phyloP scores from a whole-genome alignment of 208 protist genomes.

The Acanthamoeba divionensis region DNA sequence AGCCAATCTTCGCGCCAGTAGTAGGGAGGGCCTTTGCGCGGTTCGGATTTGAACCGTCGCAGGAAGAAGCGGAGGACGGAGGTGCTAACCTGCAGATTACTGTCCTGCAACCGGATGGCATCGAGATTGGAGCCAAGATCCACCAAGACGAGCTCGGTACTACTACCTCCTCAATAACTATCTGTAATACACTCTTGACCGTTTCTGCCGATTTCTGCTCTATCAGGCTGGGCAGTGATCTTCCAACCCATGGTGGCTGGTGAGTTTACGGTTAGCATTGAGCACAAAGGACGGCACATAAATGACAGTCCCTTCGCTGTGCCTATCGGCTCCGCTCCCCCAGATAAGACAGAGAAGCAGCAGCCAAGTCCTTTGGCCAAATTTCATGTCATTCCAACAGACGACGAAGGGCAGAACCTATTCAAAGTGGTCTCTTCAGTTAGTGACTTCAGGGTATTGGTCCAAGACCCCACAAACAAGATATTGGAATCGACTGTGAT shows the following conservation, averaged over 20 bases:
- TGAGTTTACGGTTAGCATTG: slow-evolving; percentile 58
- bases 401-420: neutral
- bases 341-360: neutral
- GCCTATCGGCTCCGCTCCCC: slow-evolving; percentile 28
- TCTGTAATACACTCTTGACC: too few species aligned
- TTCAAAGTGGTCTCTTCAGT: neutral
- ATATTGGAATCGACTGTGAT: neutral
- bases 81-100: slow-evolving; percentile 58
- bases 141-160: slow-evolving; percentile 64
- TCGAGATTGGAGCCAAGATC: slow-evolving; percentile 19
- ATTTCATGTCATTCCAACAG: slow-evolving; percentile 21
- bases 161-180: too few species aligned
- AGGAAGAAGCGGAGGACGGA: neutral
- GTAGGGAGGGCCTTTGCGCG: slow-evolving; percentile 21
- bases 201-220: too few species aligned
- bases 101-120: slow-evolving; percentile 54
- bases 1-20: slow-evolving; percentile 5
- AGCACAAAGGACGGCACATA: slow-evolving; percentile 61
- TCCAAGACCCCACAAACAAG: neutral
- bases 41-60: neutral
- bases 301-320: slow-evolving; percentile 71
- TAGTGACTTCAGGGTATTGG: neutral
- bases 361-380: slow-evolving; percentile 10
- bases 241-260: slow-evolving; percentile 62
- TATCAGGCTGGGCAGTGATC: slow-evolving; percentile 57